Percentiles rank a stretch among this genome's conserved stretches.
These are phyloP conservation scores for Tympanopsis confertula DNA, from an alignment of 2,329 filamentous ascomycete species.

Conservation along the genomic window DNA sequence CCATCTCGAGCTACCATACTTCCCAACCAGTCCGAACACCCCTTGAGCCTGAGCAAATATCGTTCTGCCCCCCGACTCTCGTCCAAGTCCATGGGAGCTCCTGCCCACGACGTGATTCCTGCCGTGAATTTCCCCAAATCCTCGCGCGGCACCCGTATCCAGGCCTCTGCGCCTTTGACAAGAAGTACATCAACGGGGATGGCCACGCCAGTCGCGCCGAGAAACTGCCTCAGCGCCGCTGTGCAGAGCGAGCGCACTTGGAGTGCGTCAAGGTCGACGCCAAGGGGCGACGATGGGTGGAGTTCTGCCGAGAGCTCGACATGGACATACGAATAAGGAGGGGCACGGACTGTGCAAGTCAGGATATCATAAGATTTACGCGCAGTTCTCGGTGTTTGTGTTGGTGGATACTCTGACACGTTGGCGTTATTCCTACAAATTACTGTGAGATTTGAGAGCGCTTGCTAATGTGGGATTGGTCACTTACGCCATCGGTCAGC, in stretches of 20 bases:
- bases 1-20: constrained; percentile 38
- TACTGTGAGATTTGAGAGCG: too few species aligned
- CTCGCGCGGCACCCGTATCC: constrained; percentile 51
- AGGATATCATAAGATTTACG: constrained; percentile 35
- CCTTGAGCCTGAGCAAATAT: constrained; percentile 39
- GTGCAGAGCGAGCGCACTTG: constrained; percentile 52
- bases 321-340: constrained; percentile 44
- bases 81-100: constrained; percentile 23
- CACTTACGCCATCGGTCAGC: too few species aligned
- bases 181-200: constrained; percentile 63
- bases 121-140: constrained; percentile 50
- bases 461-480: too few species aligned
- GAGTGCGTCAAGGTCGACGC: constrained; percentile 40
- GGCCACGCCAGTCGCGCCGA: constrained; percentile 56
- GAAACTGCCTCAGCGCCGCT: constrained; percentile 52
- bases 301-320: constrained; percentile 30
- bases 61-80: constrained; percentile 17
- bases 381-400: constrained; percentile 9
- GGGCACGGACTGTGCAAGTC: constrained; percentile 35
- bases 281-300: constrained; percentile 4
- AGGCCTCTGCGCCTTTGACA: constrained; percentile 39
- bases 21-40: constrained; percentile 54
- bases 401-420: constrained; percentile 12
- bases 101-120: constrained; percentile 54
- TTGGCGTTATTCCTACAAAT: constrained; percentile 13